Conservation (phyloP, 2,329 filamentous ascomycete species). For the Fusarium succisae region DNA sequence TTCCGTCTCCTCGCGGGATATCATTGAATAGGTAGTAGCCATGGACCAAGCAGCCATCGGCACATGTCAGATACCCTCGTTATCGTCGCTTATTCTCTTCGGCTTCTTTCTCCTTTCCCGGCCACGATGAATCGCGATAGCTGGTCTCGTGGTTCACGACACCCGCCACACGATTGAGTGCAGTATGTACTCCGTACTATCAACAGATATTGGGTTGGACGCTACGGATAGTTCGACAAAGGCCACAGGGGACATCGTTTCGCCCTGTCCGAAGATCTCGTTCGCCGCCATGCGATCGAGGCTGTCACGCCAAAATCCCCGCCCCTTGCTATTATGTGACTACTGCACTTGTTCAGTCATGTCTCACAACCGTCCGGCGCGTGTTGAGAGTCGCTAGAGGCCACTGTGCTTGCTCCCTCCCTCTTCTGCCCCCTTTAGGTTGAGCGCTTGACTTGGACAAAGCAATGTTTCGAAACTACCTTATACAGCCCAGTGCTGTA, state of each 20-base stretch:
- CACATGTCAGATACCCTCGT: constrained; percentile 4
- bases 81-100: background rate
- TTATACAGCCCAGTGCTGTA: background rate
- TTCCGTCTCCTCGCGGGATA: constrained; percentile 21
- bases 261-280: constrained; percentile 33
- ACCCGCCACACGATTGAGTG: constrained; percentile 17
- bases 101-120: background rate
- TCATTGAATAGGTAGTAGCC: background rate
- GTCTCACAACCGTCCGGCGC: constrained; percentile 16
- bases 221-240: constrained; percentile 1
- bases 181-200: background rate
- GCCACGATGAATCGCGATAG: background rate
- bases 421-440: background rate
- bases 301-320: constrained; percentile 26
- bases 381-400: background rate
- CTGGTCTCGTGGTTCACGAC: constrained; percentile 15
- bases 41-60: background rate
- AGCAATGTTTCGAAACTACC: constrained; percentile 17
- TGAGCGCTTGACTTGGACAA: constrained; percentile 2
- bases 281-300: constrained; percentile 31
- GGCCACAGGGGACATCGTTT: constrained; percentile 17
- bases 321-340: constrained; percentile 14
- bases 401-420: background rate
- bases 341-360: constrained; percentile 4
- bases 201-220: constrained; percentile 13